Conservation (phyloP, 2,329 filamentous ascomycete species). For the Alternaria sp. region DNA sequence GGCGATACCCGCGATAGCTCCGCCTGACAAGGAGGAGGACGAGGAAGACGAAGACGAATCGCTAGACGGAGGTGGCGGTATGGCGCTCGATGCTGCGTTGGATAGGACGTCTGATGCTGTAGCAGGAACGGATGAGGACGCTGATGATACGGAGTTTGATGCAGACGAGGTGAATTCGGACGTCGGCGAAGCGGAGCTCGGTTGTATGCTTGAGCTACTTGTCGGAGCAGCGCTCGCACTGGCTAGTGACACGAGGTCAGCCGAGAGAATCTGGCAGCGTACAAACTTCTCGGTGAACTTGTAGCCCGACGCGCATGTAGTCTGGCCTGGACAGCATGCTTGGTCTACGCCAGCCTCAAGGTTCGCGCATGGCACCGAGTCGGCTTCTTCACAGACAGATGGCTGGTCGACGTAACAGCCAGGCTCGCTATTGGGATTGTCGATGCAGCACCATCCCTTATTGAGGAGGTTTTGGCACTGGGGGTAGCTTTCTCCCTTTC, state of each 20-base stretch:
- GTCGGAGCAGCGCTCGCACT: neutral
- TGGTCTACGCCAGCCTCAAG: neutral
- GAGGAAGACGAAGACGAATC: neutral
- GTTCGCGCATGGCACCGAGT: neutral
- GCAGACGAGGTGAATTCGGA: neutral
- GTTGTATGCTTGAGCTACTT: neutral
- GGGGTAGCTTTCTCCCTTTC: neutral
- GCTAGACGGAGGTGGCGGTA: neutral
- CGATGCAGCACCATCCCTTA: neutral
- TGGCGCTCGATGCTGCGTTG: neutral
- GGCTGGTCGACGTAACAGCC: neutral
- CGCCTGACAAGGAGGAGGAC: neutral
- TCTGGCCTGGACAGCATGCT: neutral
- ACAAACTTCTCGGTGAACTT: neutral
- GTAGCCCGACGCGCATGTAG: neutral
- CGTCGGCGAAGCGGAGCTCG: neutral
- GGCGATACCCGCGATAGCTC: neutral
- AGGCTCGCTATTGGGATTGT: neutral
- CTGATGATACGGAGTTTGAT: neutral
- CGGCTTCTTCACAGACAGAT: neutral
- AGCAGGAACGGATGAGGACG: neutral
- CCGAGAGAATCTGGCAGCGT: neutral
- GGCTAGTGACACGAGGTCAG: neutral
- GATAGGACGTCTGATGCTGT: neutral
- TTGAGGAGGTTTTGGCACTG: neutral